Percentiles rank a stretch among this genome's conserved stretches.
phyloP scores from a whole-genome alignment of 345 rosid species.

The Bruguiera gymnorhiza region DNA sequence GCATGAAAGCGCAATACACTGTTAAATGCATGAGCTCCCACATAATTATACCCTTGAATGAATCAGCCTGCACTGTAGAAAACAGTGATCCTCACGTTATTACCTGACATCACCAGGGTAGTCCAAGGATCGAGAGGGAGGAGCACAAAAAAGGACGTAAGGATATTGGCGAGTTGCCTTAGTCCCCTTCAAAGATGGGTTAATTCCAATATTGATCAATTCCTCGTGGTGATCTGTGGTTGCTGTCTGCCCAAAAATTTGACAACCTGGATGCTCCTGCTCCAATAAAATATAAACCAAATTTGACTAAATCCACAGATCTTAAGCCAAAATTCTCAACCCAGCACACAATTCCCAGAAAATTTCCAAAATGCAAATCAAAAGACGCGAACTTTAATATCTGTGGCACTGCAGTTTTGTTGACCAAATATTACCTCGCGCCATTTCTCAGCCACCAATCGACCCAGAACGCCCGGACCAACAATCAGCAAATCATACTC shows the following conservation, averaged over 20 bases:
- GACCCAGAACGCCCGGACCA: conserved; percentile 98
- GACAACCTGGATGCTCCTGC: conserved; percentile 76
- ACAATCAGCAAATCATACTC: conserved; percentile 74
- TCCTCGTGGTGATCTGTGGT: conserved; percentile 80
- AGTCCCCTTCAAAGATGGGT: conserved; percentile 59
- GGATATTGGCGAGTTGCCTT: conserved; percentile 48
- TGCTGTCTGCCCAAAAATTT: conserved; percentile 77
- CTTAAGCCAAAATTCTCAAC: not conserved
- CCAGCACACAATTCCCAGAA: not conserved
- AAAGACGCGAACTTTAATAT: not conserved
- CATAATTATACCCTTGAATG: not conserved
- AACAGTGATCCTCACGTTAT: not conserved
- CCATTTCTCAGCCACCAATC: conserved; percentile 88
- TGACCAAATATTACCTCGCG: conserved; percentile 47
- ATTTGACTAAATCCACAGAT: not conserved
- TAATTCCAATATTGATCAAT: conserved; percentile 67
- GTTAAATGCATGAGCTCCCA: not conserved
- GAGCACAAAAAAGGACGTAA: conserved; percentile 88
- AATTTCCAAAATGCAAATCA: conserved; percentile 1
- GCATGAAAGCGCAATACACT: not conserved
- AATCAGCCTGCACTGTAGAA: not conserved
- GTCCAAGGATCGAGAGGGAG: conserved; percentile 75
- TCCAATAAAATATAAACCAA: conserved; percentile 21
- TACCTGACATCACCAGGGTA: conserved; percentile 84
- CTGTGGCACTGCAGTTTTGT: not conserved